Evolutionary conservation across 2,329 filamentous ascomycete species (phyloP).

Genomic region (Metarhizium rileyi): DNA sequence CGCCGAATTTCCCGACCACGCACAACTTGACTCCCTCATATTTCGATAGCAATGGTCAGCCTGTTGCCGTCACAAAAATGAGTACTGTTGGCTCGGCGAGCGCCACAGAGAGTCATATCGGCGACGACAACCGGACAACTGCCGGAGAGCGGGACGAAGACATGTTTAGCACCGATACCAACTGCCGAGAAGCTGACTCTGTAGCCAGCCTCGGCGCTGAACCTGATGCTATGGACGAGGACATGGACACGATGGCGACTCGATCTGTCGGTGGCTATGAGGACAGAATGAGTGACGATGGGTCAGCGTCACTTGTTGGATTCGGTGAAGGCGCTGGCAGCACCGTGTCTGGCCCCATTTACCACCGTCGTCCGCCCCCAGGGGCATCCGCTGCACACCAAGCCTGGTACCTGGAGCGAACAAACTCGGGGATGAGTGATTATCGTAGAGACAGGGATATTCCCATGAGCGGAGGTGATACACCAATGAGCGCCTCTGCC

Average conservation of each 20-base stretch:
- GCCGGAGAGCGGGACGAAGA: conserved; percentile 53
- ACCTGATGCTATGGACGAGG: conserved; percentile 43
- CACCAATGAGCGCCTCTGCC: conserved; percentile 34
- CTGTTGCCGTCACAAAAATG: conserved; percentile 59
- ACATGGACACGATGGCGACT: conserved; percentile 34
- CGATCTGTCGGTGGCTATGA: conserved; percentile 43
- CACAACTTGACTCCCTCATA: conserved; percentile 53
- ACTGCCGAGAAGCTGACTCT: conserved; percentile 45
- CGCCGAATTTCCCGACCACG: conserved; percentile 26
- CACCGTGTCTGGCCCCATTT: conserved; percentile 70
- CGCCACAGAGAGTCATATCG: conserved; percentile 65
- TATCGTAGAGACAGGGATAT: conserved; percentile 26
- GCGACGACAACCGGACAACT: conserved; percentile 43
- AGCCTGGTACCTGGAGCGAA: conserved; percentile 38
- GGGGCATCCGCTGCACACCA: conserved; percentile 27
- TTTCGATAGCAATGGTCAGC: conserved; percentile 70
- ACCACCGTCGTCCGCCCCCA: conserved; percentile 42
- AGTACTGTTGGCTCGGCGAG: conserved; percentile 88
- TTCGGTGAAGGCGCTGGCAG: conserved; percentile 89
- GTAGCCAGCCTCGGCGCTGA: conserved; percentile 45
- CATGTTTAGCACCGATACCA: conserved; percentile 59
- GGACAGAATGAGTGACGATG: conserved; percentile 79
- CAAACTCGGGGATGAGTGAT: conserved; percentile 42
- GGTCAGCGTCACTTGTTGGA: conserved; percentile 72
- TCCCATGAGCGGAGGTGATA: conserved; percentile 26